Base-by-base conservation (phyloP, 2,329 filamentous ascomycete species). In the Xenoacremonium recifei region DNA sequence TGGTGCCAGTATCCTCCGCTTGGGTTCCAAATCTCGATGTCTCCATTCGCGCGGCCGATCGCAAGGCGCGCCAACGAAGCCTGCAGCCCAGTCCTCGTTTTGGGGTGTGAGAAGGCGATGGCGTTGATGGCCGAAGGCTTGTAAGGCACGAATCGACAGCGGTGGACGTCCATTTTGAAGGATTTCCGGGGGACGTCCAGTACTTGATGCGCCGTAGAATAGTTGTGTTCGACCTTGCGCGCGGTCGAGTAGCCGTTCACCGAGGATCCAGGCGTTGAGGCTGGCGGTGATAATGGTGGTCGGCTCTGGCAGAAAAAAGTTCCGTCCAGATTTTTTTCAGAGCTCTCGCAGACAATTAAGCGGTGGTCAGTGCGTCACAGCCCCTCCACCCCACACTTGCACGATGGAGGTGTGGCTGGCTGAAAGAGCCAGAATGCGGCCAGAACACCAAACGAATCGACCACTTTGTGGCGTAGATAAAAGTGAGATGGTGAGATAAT, bases 1-100 rank as follows among this genome's bases (percentile, higher is more conserved):
- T 97, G 93, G 50, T 89, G 79, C 93, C 93, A 99, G 48, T 77
- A 73, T 13, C 88, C 89, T 50, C 80, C 80, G 40, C 84, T 71
- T 3, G 92, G 90, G 65, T 96, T 96, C 93, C 93, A 99, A 51
- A 99, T 90, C 69, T 99, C 93, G 55, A 99, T 93, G 61, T 96
- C 89, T 55, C 93, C 93, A 64, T 97, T 96, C 44, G 89, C 87
- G 53, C 93, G 85, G 46, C 93, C 93, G 57, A 99, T 80, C 2
- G 93, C 93, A 40, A 97, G 79, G 54, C 90, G 82, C 76, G 82
- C 48, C 75, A 79, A 17, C 77, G 74, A 56, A 67, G 76, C 55
- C 63, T 73, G 63, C 65, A 61, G 70, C 50, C 69, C 66, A 46
- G 75, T 69, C 52, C 67, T 67, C 38, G 69, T 50, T 47, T 67